Percentiles rank a stretch among this genome's conserved stretches.
These are phyloP conservation scores for Paraleonurus japonicus DNA, from an alignment of 257 asterid genomes.

Conservation along the genomic window DNA sequence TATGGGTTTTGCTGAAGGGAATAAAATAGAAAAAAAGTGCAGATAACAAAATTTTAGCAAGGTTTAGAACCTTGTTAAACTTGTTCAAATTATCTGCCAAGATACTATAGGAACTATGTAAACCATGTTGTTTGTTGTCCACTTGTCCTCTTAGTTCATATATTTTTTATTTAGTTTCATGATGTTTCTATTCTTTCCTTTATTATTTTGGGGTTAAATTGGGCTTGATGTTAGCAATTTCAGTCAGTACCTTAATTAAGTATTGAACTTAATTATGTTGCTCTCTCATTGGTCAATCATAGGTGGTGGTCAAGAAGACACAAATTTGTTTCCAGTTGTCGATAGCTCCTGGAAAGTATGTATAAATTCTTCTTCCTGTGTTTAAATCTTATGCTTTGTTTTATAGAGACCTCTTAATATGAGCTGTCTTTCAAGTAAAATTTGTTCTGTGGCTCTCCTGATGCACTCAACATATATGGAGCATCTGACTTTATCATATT, in stretches of 20 bases:
- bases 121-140: background rate
- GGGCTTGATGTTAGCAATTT: conserved; percentile 11
- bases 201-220: background rate
- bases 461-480: conserved; percentile 11
- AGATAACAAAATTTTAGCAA: conserved; percentile 1
- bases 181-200: background rate
- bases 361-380: conserved; percentile 22
- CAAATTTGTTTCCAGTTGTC: conserved; percentile 81
- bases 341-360: conserved; percentile 86
- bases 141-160: background rate
- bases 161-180: background rate
- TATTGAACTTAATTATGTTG: conserved; percentile 6
- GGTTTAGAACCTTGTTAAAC: no score
- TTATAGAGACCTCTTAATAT: background rate
- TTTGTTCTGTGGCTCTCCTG: conserved; percentile 7
- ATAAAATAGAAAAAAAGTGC: background rate
- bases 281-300: conserved; percentile 13
- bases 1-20: conserved; percentile 9
- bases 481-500: conserved; percentile 7
- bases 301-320: conserved; percentile 74
- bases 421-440: conserved; percentile 4
- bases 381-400: conserved; percentile 5
- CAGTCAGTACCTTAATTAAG: background rate
- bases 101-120: conserved; percentile 9
- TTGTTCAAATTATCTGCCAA: background rate